These are phyloP conservation scores for Mycena rebaudengoi DNA, from an alignment of 768 basidiomycete species.

Conservation along the genomic window DNA sequence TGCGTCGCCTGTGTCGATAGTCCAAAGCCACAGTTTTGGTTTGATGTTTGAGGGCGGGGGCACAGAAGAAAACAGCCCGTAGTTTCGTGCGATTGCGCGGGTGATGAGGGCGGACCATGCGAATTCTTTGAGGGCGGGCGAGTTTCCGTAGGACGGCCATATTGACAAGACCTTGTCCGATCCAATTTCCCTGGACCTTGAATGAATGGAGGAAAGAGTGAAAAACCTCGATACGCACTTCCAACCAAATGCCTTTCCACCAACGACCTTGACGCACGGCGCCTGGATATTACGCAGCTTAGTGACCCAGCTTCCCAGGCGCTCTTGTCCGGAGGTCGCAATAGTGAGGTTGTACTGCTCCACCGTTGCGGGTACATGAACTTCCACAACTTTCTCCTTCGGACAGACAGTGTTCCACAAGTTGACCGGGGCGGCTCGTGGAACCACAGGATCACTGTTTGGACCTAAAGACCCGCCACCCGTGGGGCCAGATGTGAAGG, in stretches of 20 bases:
- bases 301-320: constrained; percentile 4
- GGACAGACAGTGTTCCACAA: constrained; percentile 20
- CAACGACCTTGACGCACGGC: constrained; percentile 12
- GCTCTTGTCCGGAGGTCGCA: constrained; percentile 7
- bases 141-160: constrained; percentile 14
- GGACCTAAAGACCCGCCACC: constrained; percentile 17
- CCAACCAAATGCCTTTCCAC: constrained; percentile 16
- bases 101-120: constrained; percentile 22
- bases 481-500: constrained; percentile 20
- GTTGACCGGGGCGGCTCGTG: constrained; percentile 2
- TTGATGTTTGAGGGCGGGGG: neutral
- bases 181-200: constrained; percentile 15
- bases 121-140: constrained; percentile 12
- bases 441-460: neutral
- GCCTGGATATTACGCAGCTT: constrained; percentile 16
- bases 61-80: constrained; percentile 5
- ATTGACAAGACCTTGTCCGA: neutral
- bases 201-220: neutral
- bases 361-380: neutral
- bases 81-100: constrained; percentile 21
- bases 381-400: neutral
- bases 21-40: neutral
- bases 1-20: neutral
- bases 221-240: neutral
- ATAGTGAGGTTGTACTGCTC: neutral